Evolutionary conservation across 2,329 filamentous ascomycete genomes (phyloP), one percentile per base, ranked within the genome.

Genomic region (Phoma sp.): DNA sequence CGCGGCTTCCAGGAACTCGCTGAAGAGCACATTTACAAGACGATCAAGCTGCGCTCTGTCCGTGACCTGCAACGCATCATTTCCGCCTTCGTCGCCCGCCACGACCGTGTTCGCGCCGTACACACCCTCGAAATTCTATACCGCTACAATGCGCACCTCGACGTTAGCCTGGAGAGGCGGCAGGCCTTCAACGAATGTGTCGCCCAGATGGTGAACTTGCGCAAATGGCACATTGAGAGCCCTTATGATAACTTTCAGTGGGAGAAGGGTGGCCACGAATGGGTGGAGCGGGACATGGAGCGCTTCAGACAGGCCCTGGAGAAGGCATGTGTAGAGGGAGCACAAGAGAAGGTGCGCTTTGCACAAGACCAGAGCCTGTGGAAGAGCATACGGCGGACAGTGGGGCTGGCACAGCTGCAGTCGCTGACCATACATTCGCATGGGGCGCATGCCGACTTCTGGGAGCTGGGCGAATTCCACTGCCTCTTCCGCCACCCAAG

Each of bases 171-270:
- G 10, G 58, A 66, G 24, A 52, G 60, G 32, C 61, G 72, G 23
- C 52, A 33, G 4, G 49, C 46, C 3, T 71, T 75, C 60, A 72
- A 74, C 52, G 56, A 53, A 14, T 66, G 53, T 37, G 58, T 75
- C 7, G 45, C 55, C 11, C 45, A 64, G n/a, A 73, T 74, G 69
- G 62, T 65, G 43, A 64, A 61, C 23, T 52, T 75, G 46, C 57
- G 62, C 25, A 57, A 69, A 7, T 73, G 67, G 69, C 61, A 71
- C 43, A 60, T 74, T 4, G 72, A 75, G 52, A 72, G 68, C 45
- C 71, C 71, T 2, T 75, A 66, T 43, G 69, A 73, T 47, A 74
- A 73, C 45, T 69, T 66, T 46, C 58, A 71, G 29, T 71, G 68
- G 68, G 58, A 62, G n/a, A 42, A 55, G 2, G 53, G 65, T 25